Conservation (phyloP, 1,139 yeast species). For the Suhomyces choctaworum region DNA sequence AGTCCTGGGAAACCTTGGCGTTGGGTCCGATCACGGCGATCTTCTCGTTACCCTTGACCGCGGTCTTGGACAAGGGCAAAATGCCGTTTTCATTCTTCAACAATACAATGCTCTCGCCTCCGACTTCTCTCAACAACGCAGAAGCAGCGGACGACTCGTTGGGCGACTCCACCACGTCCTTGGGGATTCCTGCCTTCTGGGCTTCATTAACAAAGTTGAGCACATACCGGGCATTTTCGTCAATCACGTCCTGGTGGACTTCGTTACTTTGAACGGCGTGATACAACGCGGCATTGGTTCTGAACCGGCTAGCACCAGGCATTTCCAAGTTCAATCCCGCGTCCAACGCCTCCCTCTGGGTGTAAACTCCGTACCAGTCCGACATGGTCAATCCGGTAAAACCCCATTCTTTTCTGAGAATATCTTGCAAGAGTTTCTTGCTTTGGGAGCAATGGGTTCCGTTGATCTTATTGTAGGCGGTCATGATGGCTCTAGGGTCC, state of each 20-base stretch:
- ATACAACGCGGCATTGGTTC: conserved; percentile 15
- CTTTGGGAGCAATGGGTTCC: conserved; percentile 20
- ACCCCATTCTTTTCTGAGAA: conserved; percentile 22
- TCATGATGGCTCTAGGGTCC: conserved; percentile 21
- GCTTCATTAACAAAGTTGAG: conserved; percentile 48
- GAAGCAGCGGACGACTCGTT: conserved; percentile 49
- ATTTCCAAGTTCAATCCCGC: conserved; percentile 24
- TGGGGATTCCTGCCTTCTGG: conserved; percentile 43
- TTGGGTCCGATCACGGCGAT: conserved; percentile 56
- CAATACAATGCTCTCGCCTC: conserved; percentile 53
- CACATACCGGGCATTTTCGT: conserved; percentile 48
- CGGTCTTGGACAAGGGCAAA: conserved; percentile 38
- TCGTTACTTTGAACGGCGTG: conserved; percentile 16
- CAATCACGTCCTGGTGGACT: conserved; percentile 30
- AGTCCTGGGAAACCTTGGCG: conserved; percentile 41
- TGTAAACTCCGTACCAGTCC: conserved; percentile 23
- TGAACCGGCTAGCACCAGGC: conserved; percentile 23
- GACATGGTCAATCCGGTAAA: conserved; percentile 21
- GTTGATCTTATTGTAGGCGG: conserved; percentile 22
- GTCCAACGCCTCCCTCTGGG: conserved; percentile 19
- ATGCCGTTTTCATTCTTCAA: conserved; percentile 50
- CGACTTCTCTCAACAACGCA: conserved; percentile 44
- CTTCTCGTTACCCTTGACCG: conserved; percentile 27
- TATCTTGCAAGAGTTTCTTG: conserved; percentile 17
- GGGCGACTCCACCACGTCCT: conserved; percentile 38